Conservation (phyloP, 2,329 filamentous ascomycete genomes). For the Calycina herbarum region DNA sequence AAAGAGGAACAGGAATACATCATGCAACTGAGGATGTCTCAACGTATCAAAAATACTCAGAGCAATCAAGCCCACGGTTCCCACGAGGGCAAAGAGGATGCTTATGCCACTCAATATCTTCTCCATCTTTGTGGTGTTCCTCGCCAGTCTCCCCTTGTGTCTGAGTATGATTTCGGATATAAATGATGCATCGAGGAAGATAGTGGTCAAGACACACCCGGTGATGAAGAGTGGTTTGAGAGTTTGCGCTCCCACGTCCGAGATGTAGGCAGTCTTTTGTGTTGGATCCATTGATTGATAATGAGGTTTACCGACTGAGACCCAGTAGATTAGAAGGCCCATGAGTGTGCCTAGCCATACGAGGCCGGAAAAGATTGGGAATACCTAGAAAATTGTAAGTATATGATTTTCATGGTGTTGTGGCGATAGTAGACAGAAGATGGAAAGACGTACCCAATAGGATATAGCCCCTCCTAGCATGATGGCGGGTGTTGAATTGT, state of each 20-base stretch:
- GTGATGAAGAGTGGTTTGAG: slow-evolving; percentile 79
- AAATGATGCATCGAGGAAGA: slow-evolving; percentile 81
- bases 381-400: slow-evolving; percentile 44
- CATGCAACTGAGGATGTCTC: slow-evolving; percentile 66
- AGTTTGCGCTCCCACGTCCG: slow-evolving; percentile 59
- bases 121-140: slow-evolving; percentile 64
- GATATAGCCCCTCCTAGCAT: slow-evolving; percentile 36
- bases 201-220: slow-evolving; percentile 68
- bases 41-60: slow-evolving; percentile 83
- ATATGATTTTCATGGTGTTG: background rate
- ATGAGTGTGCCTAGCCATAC: slow-evolving; percentile 41
- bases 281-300: slow-evolving; percentile 60
- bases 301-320: slow-evolving; percentile 51
- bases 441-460: slow-evolving; percentile 47
- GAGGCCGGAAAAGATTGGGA: slow-evolving; percentile 67
- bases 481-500: slow-evolving; percentile 14
- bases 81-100: slow-evolving; percentile 69
- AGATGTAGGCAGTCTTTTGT: slow-evolving; percentile 71
- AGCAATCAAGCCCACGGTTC: slow-evolving; percentile 77
- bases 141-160: slow-evolving; percentile 74
- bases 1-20: slow-evolving; percentile 78
- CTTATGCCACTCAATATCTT: slow-evolving; percentile 61
- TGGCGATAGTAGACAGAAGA: background rate
- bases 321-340: slow-evolving; percentile 52
- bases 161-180: slow-evolving; percentile 81